Base-by-base conservation (phyloP, 2,329 filamentous ascomycete species). In the Fusarium decemcellulare region DNA sequence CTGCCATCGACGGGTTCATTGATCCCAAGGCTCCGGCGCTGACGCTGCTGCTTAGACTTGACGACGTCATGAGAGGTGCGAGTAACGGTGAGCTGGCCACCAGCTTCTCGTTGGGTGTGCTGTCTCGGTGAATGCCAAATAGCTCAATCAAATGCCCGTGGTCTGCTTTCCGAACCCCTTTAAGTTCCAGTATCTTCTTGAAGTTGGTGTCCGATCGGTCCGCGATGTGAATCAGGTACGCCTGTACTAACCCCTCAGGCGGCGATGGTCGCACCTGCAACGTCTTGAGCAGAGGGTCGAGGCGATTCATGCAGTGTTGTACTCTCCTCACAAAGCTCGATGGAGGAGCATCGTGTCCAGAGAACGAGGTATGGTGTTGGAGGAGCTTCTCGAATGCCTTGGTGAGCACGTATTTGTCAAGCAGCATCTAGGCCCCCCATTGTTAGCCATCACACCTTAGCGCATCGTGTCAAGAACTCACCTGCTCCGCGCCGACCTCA, bases 151-250 rank as follows among this genome's bases (percentile, higher is more conserved):
- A 89, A 67, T 93, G 90, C 4, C 87, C 83, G 76, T 98, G 93
- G 65, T 99, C 96, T 65, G 88, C 85, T 76, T 94, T 95, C 67
- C 92, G 89, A 63, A 99, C 92, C 48, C 96, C 96, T 80, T 99
- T 99, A 68, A 99, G 87, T 53, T 99, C 96, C 47, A 99, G 89
- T 63, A 99, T 92, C 82, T 98, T 98, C 77, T 91, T 91, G 87
- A 99, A 99, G 81, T 99, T 99, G 75, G 90, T 88, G 78, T 98
- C 96, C 68, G 92, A 97, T 59, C 93, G 91, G 84, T 99, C 96
- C 71, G 90, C 94, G 70, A 99, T 96, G 81, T 98, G 96, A 79
- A 98, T 97, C 36, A 99, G 90, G 79, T 99, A 99, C 36, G 96
- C 96, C 82, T 98, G 95, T 0, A 99, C 95, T 5, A 99, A 88